Conservation (phyloP, 495 filamentous ascomycete genomes). For the Oleoguttula mirabilis region DNA sequence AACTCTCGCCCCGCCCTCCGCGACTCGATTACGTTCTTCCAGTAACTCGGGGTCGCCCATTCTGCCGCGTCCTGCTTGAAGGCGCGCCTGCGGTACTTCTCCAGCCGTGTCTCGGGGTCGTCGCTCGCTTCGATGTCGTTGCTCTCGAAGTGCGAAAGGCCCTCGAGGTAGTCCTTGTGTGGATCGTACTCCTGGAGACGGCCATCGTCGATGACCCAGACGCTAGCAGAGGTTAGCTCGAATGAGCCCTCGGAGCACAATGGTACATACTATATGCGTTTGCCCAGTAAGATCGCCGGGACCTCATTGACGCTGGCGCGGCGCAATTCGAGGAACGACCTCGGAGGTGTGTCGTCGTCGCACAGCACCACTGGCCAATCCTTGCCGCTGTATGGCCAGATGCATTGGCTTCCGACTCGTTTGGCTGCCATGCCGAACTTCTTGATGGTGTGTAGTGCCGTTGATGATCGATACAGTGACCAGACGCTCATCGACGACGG, state of each 20-base stretch:
- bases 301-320: background rate
- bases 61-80: background rate
- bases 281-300: slow-evolving; percentile 12
- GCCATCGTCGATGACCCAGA: slow-evolving; percentile 4
- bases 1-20: background rate
- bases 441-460: too few relatives aligned
- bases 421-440: too few relatives aligned
- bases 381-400: slow-evolving; percentile 4
- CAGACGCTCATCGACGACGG: too few relatives aligned
- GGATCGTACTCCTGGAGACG: slow-evolving; percentile 5
- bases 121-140: background rate
- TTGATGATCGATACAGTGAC: too few relatives aligned
- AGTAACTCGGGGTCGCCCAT: background rate
- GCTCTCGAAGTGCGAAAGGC: background rate
- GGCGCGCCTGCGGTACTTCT: slow-evolving; percentile 1
- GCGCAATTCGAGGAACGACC: background rate
- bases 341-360: slow-evolving; percentile 6
- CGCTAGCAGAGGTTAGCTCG: too few relatives aligned
- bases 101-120: background rate
- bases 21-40: slow-evolving; percentile 3
- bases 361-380: slow-evolving; percentile 14
- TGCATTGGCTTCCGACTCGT: slow-evolving; percentile 11
- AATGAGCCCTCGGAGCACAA: background rate
- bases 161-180: slow-evolving; percentile 2
- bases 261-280: slow-evolving; percentile 4